Percentiles rank a stretch among this genome's conserved stretches.
phyloP scores from a whole-genome alignment of 2,329 filamentous ascomycete species.

The Dactylellina drechsleri region DNA sequence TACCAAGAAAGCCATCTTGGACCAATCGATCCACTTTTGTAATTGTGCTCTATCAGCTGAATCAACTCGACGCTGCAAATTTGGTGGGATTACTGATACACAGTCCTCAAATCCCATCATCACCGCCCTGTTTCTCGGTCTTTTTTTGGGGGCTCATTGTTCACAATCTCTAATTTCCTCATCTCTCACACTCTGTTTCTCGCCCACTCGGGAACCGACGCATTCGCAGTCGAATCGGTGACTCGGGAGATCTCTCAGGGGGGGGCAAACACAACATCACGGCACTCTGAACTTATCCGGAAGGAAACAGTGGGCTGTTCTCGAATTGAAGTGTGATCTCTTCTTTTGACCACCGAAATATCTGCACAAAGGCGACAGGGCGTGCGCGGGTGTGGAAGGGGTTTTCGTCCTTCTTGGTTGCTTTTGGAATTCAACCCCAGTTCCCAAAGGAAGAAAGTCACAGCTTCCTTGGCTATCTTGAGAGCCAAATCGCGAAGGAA shows the following conservation, averaged over 20 bases:
- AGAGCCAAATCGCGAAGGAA: conserved; percentile 33
- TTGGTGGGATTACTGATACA: conserved; percentile 26
- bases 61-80: conserved; percentile 9
- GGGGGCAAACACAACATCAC: conserved; percentile 41
- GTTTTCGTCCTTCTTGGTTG: not conserved
- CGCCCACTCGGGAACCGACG: too few relatives aligned
- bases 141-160: conserved; percentile 2
- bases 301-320: conserved; percentile 26
- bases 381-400: not conserved
- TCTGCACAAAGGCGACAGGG: conserved; percentile 2
- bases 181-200: not conserved
- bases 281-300: conserved; percentile 48
- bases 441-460: not conserved
- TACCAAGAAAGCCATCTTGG: conserved; percentile 39
- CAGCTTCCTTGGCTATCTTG: conserved; percentile 14
- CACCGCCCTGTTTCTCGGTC: not conserved
- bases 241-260: not conserved
- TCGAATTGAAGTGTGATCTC: conserved; percentile 23
- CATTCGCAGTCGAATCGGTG: conserved; percentile 2
- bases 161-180: conserved; percentile 5
- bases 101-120: conserved; percentile 12
- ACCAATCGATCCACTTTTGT: conserved; percentile 17
- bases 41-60: conserved; percentile 31
- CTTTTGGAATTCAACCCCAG: not conserved
- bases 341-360: not conserved